Base-by-base conservation (phyloP, 176 grass and related monocot species). In the Ampelocalamus luodianensis region DNA sequence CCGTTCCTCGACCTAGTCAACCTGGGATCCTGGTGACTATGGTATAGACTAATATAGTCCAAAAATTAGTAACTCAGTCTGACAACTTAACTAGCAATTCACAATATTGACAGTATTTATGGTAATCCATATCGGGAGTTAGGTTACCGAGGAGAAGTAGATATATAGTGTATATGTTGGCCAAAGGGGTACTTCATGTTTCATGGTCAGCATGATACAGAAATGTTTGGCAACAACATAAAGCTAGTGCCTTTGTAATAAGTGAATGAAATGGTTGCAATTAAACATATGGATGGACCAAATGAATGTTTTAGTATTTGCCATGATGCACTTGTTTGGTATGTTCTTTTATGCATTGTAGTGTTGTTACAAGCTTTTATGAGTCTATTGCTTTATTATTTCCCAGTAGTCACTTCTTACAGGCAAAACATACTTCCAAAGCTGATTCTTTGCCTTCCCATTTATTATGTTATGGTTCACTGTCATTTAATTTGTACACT, bases 301-400 rank as follows among this genome's bases (percentile, higher is more conserved):
- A 56, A 63, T 44, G 15, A 72, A 64, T 65, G 15, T 32, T 17
- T 78, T 54, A 53, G n/a, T 63, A 69, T 84, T 79, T 79, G 26
- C 15, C 75, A 54, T 65, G 44, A 64, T 78, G 72, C 22, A 27
- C 45, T 82, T 82, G 48, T 86, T 71, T 76, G 39, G 26, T 72
- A 55, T 44, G 20, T 55, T 8, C 46, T 72, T 79, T 43, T 62
- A 42, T 80, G n/a, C 43, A 54, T 71, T 45, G 11, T 76, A 76
- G 72, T 23, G 9, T 13, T 38, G 6, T 27, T 79, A 44, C 13
- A 20, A 23, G 70, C 27, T 58, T 77, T 0, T 1, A 17, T 73
- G 73, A 7, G 5, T 65, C 37, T 24, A 16, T 37, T 71, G 12
- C 42, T 69, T 38, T 23, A 60, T 42, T 69, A 24, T 65, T 23